Evolutionary conservation across 23 red algal species (phyloP).

Genomic region (Gracilaria gracilis): DNA sequence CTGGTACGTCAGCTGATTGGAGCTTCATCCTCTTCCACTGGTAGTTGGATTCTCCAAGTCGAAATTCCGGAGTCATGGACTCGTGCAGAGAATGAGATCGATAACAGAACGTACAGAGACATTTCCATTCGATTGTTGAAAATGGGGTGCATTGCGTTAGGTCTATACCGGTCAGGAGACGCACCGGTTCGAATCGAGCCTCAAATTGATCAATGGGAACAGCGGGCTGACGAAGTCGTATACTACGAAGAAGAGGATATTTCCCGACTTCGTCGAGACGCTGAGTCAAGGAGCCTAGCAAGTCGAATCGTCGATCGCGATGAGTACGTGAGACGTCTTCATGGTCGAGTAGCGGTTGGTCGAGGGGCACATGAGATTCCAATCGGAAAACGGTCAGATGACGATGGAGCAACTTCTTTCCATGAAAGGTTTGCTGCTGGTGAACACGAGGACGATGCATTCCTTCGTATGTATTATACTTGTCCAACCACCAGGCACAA

Average conservation of each 20-base stretch:
- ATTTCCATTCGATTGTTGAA: constrained; percentile 19
- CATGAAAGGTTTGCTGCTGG: not conserved
- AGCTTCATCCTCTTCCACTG: constrained; percentile 36
- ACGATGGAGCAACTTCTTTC: not conserved
- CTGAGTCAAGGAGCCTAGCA: too few relatives aligned
- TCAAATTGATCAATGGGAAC: constrained; percentile 56
- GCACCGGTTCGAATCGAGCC: constrained; percentile 42
- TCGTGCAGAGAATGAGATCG: too few relatives aligned
- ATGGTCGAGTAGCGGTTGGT: too few relatives aligned
- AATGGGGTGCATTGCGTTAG: constrained; percentile 34
- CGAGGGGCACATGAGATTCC: constrained; percentile 1
- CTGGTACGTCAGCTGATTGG: constrained; percentile 65
- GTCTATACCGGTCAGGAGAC: constrained; percentile 65
- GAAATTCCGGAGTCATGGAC: too few relatives aligned
- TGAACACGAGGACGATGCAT: constrained; percentile 28
- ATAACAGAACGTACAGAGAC: constrained; percentile 44
- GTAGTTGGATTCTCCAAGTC: constrained; percentile 61
- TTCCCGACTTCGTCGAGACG: constrained; percentile 1
- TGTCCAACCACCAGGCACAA: too few relatives aligned
- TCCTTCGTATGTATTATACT: constrained; percentile 55
- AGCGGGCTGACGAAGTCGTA: constrained; percentile 25
- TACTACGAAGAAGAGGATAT: constrained; percentile 56
- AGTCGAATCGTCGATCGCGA: too few relatives aligned
- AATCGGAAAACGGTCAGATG: not conserved
- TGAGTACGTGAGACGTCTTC: too few relatives aligned